Evolutionary conservation across 352 stramenopile genomes (phyloP).

Genomic region (Phytophthora syringae): DNA sequence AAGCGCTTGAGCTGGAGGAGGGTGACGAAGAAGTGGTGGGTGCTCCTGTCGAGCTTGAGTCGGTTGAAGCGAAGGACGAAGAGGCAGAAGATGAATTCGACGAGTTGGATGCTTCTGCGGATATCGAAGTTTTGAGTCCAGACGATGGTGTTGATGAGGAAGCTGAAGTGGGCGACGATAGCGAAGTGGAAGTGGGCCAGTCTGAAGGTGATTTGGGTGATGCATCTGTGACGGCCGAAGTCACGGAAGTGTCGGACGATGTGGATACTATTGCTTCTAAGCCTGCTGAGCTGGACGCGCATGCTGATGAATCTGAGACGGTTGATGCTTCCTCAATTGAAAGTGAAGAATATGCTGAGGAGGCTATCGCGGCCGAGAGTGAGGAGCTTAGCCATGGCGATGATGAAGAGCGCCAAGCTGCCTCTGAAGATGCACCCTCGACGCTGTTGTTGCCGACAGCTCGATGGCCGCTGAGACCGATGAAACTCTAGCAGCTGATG

Average conservation of each 20-base stretch:
- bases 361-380: slow-evolving; percentile 5
- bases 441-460: not conserved
- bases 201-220: slow-evolving; percentile 13
- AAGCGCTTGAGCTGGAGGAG: not conserved
- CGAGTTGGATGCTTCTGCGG: slow-evolving; percentile 1
- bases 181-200: slow-evolving; percentile 8
- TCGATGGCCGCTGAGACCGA: not conserved
- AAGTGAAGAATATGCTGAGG: not conserved
- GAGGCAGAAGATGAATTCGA: not conserved
- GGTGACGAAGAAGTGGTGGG: not conserved
- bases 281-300: not conserved
- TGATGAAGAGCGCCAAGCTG: not conserved
- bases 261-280: slow-evolving; percentile 2
- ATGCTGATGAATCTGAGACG: slow-evolving; percentile 1
- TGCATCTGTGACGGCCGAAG: slow-evolving; percentile 19
- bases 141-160: slow-evolving; percentile 3
- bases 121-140: not conserved
- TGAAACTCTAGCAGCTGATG: not conserved
- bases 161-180: not conserved
- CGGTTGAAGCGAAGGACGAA: not conserved
- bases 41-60: not conserved
- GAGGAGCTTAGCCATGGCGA: slow-evolving; percentile 5
- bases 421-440: not conserved
- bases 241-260: slow-evolving; percentile 10
- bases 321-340: not conserved